Evolutionary conservation across 2,329 filamentous ascomycete genomes (phyloP).

Genomic region (Colletotrichum sp.): DNA sequence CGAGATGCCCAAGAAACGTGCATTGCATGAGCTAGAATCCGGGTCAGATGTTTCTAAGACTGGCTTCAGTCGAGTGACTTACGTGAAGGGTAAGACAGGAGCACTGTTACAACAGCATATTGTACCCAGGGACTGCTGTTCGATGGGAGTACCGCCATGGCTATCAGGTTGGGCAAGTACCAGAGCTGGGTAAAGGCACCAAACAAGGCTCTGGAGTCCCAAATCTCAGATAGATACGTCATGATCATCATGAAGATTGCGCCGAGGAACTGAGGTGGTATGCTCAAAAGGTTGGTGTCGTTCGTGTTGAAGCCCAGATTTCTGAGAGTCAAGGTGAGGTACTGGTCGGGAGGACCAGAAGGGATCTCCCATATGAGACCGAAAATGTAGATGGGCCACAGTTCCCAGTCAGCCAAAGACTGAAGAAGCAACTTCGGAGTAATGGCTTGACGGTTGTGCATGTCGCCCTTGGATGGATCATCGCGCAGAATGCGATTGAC

Average conservation of each 20-base stretch:
- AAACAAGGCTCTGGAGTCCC: constrained; percentile 32
- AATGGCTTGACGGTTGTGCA: constrained; percentile 60
- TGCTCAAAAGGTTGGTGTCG: constrained; percentile 46
- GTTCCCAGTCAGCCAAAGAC: constrained; percentile 55
- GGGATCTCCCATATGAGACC: constrained; percentile 46
- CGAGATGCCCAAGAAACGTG: constrained; percentile 54
- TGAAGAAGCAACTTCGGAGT: constrained; percentile 50
- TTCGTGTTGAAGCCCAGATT: constrained; percentile 43
- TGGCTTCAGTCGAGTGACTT: constrained; percentile 11
- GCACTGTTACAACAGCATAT: constrained; percentile 33
- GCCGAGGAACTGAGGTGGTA: constrained; percentile 19
- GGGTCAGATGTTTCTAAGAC: constrained; percentile 28
- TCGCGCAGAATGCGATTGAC: constrained; percentile 61
- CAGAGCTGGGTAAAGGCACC: constrained; percentile 36
- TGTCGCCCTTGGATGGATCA: constrained; percentile 59
- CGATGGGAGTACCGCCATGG: constrained; percentile 32
- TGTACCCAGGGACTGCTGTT: constrained; percentile 32
- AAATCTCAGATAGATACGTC: constrained; percentile 35
- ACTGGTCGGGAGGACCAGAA: constrained; percentile 26
- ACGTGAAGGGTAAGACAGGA: constrained; percentile 37
- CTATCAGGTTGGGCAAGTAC: constrained; percentile 37
- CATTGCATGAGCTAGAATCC: constrained; percentile 45
- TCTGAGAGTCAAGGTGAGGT: constrained; percentile 29
- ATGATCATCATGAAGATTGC: constrained; percentile 23
- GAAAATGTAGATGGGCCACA: constrained; percentile 60